These are phyloP conservation scores for Phytophthora capsici DNA, from an alignment of 352 stramenopile genomes.

Conservation along the genomic window DNA sequence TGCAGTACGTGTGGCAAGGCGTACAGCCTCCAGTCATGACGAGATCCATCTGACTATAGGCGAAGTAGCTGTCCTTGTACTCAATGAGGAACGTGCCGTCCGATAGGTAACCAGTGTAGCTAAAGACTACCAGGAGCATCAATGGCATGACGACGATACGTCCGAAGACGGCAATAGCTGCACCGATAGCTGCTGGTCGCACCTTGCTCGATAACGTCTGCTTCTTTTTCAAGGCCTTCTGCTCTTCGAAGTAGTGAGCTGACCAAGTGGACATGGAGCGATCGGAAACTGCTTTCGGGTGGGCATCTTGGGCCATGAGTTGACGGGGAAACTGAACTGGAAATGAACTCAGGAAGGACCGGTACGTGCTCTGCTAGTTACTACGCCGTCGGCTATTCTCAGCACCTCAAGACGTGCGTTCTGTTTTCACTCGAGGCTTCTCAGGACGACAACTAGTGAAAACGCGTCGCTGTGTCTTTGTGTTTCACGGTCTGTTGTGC, in stretches of 20 bases:
- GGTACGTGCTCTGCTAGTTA: not conserved
- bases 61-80: conserved; percentile 43
- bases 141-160: conserved; percentile 37
- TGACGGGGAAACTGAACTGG: not conserved
- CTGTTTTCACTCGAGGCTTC: not conserved
- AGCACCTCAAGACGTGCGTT: not conserved
- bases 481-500: not conserved
- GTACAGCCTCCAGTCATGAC: conserved; percentile 35
- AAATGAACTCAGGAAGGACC: conserved; percentile 3
- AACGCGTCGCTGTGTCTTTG: too few relatives aligned
- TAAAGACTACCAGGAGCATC: conserved; percentile 28
- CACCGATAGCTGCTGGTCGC: conserved; percentile 30
- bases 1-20: conserved; percentile 25
- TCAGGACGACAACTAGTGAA: not conserved
- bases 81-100: conserved; percentile 36
- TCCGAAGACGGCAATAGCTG: conserved; percentile 26
- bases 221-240: conserved; percentile 16
- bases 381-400: not conserved
- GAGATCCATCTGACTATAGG: conserved; percentile 36
- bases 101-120: conserved; percentile 27
- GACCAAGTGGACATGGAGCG: conserved; percentile 30
- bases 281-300: conserved; percentile 14
- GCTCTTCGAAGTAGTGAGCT: conserved; percentile 30
- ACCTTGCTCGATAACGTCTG: conserved; percentile 30
- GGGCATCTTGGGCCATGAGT: not conserved